Percentiles rank a stretch among this genome's conserved stretches.
Evolutionary conservation across 176 grass and related monocot species (phyloP).

Genomic region (Rhipidocladum racemiflorum): DNA sequence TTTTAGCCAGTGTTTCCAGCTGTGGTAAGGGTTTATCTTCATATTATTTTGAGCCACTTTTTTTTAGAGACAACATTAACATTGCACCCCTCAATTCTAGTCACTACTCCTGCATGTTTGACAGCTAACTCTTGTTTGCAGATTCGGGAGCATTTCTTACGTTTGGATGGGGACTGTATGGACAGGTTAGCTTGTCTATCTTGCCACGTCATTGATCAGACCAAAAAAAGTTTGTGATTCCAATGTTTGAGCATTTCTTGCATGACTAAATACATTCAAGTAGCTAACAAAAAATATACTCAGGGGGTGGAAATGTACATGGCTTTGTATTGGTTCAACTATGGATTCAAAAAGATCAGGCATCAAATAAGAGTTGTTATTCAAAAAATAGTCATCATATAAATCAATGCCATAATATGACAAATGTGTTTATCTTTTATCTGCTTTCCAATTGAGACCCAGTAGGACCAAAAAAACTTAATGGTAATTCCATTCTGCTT

Average conservation of each 20-base stretch:
- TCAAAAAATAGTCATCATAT: neutral
- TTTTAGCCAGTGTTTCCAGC: neutral
- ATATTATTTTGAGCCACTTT: neutral
- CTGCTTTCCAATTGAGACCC: neutral
- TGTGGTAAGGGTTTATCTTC: neutral
- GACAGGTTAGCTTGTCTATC: constrained; percentile 62
- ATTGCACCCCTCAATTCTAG: neutral
- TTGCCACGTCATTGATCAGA: neutral
- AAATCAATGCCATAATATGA: neutral
- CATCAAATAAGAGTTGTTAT: neutral
- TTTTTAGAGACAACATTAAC: neutral
- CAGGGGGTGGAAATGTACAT: neutral
- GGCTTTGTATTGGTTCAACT: neutral
- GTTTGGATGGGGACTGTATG: constrained; percentile 96
- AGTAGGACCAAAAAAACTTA: neutral
- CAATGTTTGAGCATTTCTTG: neutral
- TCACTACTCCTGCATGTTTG: neutral
- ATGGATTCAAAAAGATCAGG: neutral
- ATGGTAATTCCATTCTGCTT: neutral
- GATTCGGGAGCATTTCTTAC: constrained; percentile 86
- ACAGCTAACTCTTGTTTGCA: constrained; percentile 34
- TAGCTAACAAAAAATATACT: neutral
- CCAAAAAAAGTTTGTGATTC: neutral
- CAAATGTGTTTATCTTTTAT: neutral
- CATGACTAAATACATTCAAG: neutral